Percentiles rank a stretch among this genome's conserved stretches.
phyloP scores from a whole-genome alignment of 2,329 filamentous ascomycete genomes.

The Talaromyces sp. region DNA sequence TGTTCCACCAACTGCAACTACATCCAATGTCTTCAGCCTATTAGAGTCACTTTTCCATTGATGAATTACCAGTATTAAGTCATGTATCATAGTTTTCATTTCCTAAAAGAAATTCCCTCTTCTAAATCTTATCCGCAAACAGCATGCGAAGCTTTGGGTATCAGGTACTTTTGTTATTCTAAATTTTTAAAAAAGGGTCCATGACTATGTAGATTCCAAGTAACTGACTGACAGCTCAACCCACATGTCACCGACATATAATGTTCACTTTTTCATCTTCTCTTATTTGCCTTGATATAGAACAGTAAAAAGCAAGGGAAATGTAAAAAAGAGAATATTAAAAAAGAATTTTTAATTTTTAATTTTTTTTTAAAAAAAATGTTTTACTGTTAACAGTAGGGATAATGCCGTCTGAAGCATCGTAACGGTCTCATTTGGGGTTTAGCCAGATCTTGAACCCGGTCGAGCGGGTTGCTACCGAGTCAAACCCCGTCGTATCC shows the following conservation, averaged over 20 bases:
- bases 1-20: constrained; percentile 13
- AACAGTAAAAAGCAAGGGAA: too few relatives aligned
- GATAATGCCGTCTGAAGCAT: neutral
- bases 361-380: neutral
- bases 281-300: too few relatives aligned
- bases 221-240: neutral
- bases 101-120: neutral
- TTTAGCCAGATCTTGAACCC: neutral
- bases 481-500: neutral
- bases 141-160: neutral
- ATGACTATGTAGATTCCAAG: neutral
- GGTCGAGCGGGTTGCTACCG: constrained; percentile 12
- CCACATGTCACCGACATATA: neutral
- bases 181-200: neutral
- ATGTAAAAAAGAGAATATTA: too few relatives aligned
- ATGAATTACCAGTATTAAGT: constrained; percentile 2
- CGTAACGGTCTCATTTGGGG: constrained; percentile 25
- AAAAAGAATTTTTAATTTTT: neutral
- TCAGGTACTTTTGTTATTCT: neutral
- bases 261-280: too few relatives aligned
- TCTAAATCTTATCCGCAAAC: neutral
- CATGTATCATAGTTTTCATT: neutral
- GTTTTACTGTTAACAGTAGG: neutral
- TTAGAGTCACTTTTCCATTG: neutral
- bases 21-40: neutral